A percentile compares a stretch with the other conserved stretches of the same genome.
These are phyloP conservation scores for Neopestalotiopsis rosae DNA, from an alignment of 2,329 filamentous ascomycete species.

Conservation along the genomic window DNA sequence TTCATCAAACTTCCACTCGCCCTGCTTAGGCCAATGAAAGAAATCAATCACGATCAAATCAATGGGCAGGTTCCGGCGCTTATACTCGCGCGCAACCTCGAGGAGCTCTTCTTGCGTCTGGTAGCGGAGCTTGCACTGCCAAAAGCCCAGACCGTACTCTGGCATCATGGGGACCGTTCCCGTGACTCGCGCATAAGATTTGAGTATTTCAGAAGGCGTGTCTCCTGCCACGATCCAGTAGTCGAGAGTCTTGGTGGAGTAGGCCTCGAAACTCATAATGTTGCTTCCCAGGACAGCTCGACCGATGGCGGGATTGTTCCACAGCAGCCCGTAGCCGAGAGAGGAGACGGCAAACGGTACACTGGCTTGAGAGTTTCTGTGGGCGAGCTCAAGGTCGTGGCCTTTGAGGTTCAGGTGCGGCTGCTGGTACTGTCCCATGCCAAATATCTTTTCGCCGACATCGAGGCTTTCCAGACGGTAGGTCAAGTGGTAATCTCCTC, in stretches of 20 bases:
- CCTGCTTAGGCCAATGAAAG: constrained; percentile 71
- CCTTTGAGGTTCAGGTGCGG: constrained; percentile 68
- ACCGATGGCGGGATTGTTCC: constrained; percentile 70
- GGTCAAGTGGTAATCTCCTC: constrained; percentile 61
- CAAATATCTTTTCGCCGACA: constrained; percentile 65
- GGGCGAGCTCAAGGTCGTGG: constrained; percentile 65
- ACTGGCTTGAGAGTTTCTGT: constrained; percentile 70
- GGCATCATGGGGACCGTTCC: constrained; percentile 71
- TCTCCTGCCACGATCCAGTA: constrained; percentile 69
- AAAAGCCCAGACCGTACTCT: constrained; percentile 71
- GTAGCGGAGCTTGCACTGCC: constrained; percentile 72
- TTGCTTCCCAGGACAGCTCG: constrained; percentile 66
- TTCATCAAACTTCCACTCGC: constrained; percentile 71
- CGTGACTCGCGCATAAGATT: constrained; percentile 60
- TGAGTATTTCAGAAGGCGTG: constrained; percentile 58
- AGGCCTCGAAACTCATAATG: constrained; percentile 65
- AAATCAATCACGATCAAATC: constrained; percentile 72
- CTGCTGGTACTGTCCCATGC: constrained; percentile 74
- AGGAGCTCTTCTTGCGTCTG: constrained; percentile 70
- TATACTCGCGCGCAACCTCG: constrained; percentile 64
- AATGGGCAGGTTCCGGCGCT: constrained; percentile 58
- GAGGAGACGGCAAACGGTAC: constrained; percentile 67
- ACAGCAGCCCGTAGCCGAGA: constrained; percentile 66
- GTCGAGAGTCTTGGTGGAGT: constrained; percentile 61
- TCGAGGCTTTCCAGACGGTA: constrained; percentile 60